Conservation (phyloP, 805 yeast genomes). For the Starmerella vaccinii region DNA sequence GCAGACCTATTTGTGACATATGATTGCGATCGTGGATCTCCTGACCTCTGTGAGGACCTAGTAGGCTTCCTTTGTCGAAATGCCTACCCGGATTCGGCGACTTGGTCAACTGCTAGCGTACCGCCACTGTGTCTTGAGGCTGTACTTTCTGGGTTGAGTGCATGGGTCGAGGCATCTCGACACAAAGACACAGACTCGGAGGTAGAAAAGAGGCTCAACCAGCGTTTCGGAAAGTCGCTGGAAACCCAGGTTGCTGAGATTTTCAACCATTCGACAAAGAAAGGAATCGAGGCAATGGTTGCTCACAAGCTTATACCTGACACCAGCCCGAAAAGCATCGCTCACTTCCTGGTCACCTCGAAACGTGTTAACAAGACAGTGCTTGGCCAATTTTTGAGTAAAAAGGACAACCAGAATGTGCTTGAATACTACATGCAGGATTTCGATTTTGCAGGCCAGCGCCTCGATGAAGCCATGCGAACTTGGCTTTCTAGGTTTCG, state of each 20-base stretch:
- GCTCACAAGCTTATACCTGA: constrained; percentile 53
- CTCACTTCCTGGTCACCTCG: constrained; percentile 66
- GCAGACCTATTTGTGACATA: constrained; percentile 66
- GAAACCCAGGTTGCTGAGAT: constrained; percentile 64
- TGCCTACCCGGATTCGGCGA: constrained; percentile 78
- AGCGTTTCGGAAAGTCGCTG: constrained; percentile 44
- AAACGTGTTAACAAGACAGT: constrained; percentile 77
- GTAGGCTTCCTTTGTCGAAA: constrained; percentile 63
- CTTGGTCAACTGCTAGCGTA: constrained; percentile 66
- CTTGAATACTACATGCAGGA: constrained; percentile 53
- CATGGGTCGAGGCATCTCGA: constrained; percentile 13
- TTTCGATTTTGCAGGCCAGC: constrained; percentile 63
- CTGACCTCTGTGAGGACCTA: constrained; percentile 60
- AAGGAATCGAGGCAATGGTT: constrained; percentile 58
- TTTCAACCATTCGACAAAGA: constrained; percentile 69
- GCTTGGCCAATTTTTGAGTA: constrained; percentile 77
- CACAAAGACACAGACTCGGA: not conserved
- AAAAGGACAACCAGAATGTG: constrained; percentile 53
- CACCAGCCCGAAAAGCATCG: constrained; percentile 45
- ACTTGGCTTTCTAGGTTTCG: constrained; percentile 71
- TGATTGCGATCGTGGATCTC: constrained; percentile 83
- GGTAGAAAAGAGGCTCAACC: not conserved
- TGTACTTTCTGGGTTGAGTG: constrained; percentile 53
- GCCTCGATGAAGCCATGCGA: constrained; percentile 91
- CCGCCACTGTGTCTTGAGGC: constrained; percentile 94